phyloP scores from a whole-genome alignment of 2,329 filamentous ascomycete species.

The Davidsoniella neocaledoniae region DNA sequence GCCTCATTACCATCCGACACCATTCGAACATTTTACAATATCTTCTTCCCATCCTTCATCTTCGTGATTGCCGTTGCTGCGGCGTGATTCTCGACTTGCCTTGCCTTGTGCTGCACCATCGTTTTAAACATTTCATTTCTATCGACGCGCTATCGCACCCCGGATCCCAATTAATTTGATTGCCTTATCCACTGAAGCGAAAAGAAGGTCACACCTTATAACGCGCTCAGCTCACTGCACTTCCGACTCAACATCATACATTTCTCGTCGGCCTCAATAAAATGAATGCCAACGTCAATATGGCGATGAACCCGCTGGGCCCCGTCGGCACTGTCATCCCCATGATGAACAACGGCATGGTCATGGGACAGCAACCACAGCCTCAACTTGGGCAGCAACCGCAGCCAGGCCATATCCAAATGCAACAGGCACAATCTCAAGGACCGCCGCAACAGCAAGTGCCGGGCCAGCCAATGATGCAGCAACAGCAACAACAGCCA shows the following conservation, averaged over 20 bases:
- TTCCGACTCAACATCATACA: background rate
- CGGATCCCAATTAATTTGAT: no score
- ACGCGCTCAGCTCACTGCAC: background rate
- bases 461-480: slow-evolving; percentile 4
- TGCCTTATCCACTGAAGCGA: slow-evolving; percentile 14
- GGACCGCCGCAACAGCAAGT: slow-evolving; percentile 9
- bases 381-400: slow-evolving; percentile 9
- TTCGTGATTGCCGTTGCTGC: no score
- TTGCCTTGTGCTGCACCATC: no score
- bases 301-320: slow-evolving; percentile 53
- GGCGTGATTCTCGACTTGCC: no score
- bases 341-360: slow-evolving; percentile 47
- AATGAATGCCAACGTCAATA: slow-evolving; percentile 43
- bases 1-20: no score
- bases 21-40: no score
- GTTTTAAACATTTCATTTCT: no score
- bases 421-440: slow-evolving; percentile 1
- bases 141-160: no score
- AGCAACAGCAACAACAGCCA: slow-evolving; percentile 19
- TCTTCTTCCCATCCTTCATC: no score
- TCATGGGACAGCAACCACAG: slow-evolving; percentile 17
- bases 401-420: no score
- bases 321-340: slow-evolving; percentile 46
- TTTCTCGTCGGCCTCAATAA: background rate
- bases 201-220: background rate